Evolutionary conservation across 2,329 filamentous ascomycete genomes (phyloP), one percentile per base, ranked within the genome.

Genomic region (Emmonsiellopsis sp.): DNA sequence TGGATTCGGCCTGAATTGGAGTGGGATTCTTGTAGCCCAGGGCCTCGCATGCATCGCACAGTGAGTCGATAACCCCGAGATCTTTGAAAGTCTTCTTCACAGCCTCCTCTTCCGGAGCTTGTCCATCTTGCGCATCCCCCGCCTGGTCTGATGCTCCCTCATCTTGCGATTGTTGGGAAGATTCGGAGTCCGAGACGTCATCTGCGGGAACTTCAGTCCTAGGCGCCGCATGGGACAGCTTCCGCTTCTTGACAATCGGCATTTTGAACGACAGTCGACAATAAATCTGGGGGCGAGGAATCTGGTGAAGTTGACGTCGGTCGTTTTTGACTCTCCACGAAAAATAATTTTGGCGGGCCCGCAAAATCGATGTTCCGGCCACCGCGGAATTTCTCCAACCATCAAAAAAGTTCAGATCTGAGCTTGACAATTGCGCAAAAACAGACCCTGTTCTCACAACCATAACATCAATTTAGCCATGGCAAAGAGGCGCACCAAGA

Each of bases 11-110:
- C 69, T 96, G 93, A 59, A 98, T 97, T 0, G 91, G 86, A 1
- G 92, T 98, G 0, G 93, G 88, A 32, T 79, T 72, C 63, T 86
- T 94, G 78, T 90, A 98, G 57, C 87, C 86, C 51, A 97, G 79
- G 0, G 81, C 77, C 5, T 81, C 80, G 72, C 92, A 97, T 49
- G 92, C 89, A 67, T 97, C 91, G 72, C 88, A 94, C 51, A 98
- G 78, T 33, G 86, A 81, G 55, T 93, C 88, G 55, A 89, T 85
- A 52, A 95, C 80, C 32, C 90, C 90, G 39, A 78, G 61, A 45
- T 77, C 74, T 60, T 71, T 70, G 54, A 77, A 77, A 10, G 69
- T 70, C 56, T 75, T 75, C 21, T 57, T 52, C 44, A 27, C 43
- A 34, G 40, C 13, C 7, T 32, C 34, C 33, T 34, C 36, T 43